Base-by-base conservation (phyloP, 2,329 filamentous ascomycete species). In the Claviceps sorghi region DNA sequence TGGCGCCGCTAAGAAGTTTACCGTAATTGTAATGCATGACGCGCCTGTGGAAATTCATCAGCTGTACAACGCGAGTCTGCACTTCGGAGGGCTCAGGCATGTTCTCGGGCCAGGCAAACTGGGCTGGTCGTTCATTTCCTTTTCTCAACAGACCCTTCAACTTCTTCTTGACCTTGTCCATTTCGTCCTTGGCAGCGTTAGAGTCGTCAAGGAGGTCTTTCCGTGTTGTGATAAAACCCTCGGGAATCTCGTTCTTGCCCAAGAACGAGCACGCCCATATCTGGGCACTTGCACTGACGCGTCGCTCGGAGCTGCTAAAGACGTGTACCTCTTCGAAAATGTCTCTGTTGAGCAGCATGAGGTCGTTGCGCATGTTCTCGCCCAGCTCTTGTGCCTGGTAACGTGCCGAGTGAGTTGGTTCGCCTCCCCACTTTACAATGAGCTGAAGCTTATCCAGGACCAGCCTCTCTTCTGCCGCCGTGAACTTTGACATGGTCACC, bases 151-250 rank as follows among this genome's bases (percentile, higher is more conserved):
- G 76, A 1, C 88, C 84, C 71, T 98, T 98, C 30, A 98, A 78
- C 80, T 95, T 96, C 79, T 98, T 98, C 77, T 98, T 98, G 52
- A 98, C 93, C 69, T 95, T 96, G 70, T 98, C 94, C 86, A 96
- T 98, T 63, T 95, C 89, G 65, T 98, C 93, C 67, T 98, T 98
- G 53, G 93, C 93, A 4, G 93, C 93, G 66, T 98, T 98, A 0
- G 90, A 97, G 65, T 98, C 93, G 65, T 98, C 93, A 3, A 98
- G 73, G 7, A 98, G 77, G 67, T 97, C 90, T 65, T 98, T 98
- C 51, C 93, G 83, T 53, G 97, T 84, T 36, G 82, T 85, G 57
- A 98, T 95, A 58, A 88, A 88, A 60, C 95, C 87, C 26, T 88
- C 80, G 0, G 86, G 80, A 17, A 96, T 74, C 52, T 96, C 86